phyloP scores from a whole-genome alignment of 2,329 filamentous ascomycete species.

The Aspergillus eucalypticola region DNA sequence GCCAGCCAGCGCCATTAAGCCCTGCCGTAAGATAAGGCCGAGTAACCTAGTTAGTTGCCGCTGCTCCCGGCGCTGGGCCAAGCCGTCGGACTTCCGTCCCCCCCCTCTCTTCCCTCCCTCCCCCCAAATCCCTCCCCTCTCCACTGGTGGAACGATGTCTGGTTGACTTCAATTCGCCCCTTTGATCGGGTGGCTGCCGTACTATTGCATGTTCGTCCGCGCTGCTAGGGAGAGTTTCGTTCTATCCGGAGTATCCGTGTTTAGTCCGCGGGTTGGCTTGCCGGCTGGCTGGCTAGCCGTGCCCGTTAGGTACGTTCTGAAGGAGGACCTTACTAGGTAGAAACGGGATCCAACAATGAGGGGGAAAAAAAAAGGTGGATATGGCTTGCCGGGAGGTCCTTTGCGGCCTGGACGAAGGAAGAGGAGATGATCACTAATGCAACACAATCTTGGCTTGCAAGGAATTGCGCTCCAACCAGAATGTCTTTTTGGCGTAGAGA shows the following conservation, averaged over 20 bases:
- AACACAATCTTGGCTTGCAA: neutral
- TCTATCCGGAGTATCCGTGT: no score
- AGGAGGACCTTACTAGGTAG: no score
- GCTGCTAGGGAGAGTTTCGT: no score
- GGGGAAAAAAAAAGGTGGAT: neutral
- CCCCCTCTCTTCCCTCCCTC: neutral
- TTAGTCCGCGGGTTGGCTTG: no score
- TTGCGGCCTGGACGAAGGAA: neutral
- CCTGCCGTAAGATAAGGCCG: neutral
- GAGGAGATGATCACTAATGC: neutral
- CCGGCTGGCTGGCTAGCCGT: no score
- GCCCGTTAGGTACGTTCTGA: no score
- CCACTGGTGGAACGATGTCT: neutral
- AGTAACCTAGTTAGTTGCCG: neutral
- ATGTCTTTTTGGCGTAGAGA: no score
- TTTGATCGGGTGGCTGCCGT: neutral
- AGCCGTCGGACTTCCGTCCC: slow-evolving; percentile 9
- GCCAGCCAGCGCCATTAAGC: neutral
- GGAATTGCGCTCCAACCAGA: neutral
- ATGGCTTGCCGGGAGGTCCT: neutral
- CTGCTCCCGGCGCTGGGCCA: neutral
- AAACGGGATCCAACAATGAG: neutral
- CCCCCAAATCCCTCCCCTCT: neutral
- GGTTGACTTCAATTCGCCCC: neutral
- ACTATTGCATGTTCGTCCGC: neutral